Evolutionary conservation across 208 protist genomes (phyloP).

Genomic region (Trypanosoma mega): DNA sequence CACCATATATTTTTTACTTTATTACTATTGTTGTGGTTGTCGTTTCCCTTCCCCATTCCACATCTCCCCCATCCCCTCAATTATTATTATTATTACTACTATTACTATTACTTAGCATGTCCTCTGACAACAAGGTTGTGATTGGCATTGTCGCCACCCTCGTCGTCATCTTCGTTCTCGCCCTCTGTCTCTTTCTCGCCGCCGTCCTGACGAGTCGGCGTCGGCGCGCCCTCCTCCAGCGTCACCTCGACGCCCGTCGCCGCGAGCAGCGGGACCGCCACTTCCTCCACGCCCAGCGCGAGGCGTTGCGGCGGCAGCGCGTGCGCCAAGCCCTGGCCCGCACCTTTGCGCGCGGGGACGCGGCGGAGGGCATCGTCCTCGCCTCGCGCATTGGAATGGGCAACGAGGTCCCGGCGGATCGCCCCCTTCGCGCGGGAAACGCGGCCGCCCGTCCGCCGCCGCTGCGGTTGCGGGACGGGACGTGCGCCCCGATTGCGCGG

Average conservation of each 20-base stretch:
- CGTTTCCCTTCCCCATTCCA: no score
- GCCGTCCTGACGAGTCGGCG: background rate
- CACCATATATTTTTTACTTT: no score
- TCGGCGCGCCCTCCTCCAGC: background rate
- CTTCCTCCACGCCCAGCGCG: background rate
- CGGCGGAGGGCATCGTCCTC: slow-evolving; percentile 1
- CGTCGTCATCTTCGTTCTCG: background rate
- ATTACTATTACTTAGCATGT: background rate
- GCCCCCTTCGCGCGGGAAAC: background rate
- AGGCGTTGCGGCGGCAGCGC: background rate
- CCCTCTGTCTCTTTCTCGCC: background rate
- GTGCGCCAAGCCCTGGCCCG: background rate
- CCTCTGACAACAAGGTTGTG: background rate
- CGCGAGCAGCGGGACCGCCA: background rate
- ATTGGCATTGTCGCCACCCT: background rate
- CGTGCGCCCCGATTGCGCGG: background rate
- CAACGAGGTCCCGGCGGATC: background rate
- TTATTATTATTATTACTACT: background rate
- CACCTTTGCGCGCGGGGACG: background rate
- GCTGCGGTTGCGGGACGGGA: slow-evolving; percentile 1
- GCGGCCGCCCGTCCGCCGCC: background rate
- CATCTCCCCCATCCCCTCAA: no score
- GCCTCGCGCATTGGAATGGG: background rate
- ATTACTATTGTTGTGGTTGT: no score
- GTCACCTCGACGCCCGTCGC: no score